A percentile compares a stretch with the other conserved stretches of the same genome.
These are phyloP conservation scores for Phytophthora pistaciae DNA, from an alignment of 352 stramenopile species.

Conservation along the genomic window DNA sequence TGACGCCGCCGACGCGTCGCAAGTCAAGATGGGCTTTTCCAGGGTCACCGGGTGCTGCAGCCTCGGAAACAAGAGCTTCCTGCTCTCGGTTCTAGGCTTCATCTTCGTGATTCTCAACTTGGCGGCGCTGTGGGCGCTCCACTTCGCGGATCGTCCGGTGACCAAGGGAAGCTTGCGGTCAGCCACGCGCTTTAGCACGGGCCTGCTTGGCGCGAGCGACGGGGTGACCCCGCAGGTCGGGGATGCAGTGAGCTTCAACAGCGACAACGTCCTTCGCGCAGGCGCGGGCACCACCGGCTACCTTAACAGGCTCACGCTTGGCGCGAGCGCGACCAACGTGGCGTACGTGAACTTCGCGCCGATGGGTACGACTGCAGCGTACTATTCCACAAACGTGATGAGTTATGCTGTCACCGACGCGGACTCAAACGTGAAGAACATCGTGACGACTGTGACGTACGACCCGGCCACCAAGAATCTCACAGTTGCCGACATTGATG, in stretches of 20 bases:
- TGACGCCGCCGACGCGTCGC: conserved; percentile 51
- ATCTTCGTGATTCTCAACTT: conserved; percentile 73
- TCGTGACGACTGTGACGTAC: no score
- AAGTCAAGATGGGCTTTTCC: conserved; percentile 49
- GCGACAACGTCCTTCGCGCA: conserved; percentile 45
- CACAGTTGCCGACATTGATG: no score
- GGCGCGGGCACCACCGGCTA: conserved; percentile 77
- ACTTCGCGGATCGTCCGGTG: conserved; percentile 61
- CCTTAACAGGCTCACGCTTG: no score
- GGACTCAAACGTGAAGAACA: no score
- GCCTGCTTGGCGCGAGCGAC: conserved; percentile 31
- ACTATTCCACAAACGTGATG: no score
- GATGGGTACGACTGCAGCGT: no score
- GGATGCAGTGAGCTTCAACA: no score
- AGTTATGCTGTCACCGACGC: no score
- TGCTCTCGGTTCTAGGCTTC: conserved; percentile 48
- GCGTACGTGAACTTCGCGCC: no score
- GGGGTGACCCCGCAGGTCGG: no score
- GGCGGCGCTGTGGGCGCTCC: conserved; percentile 66
- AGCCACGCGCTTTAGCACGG: conserved; percentile 53
- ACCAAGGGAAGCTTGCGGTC: conserved; percentile 27
- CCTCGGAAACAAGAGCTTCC: conserved; percentile 15
- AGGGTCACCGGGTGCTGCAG: conserved; percentile 8
- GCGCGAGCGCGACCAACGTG: no score
- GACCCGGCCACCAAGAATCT: no score